phyloP scores from a whole-genome alignment of 441 rosid species.

The Erodium moschatum region DNA sequence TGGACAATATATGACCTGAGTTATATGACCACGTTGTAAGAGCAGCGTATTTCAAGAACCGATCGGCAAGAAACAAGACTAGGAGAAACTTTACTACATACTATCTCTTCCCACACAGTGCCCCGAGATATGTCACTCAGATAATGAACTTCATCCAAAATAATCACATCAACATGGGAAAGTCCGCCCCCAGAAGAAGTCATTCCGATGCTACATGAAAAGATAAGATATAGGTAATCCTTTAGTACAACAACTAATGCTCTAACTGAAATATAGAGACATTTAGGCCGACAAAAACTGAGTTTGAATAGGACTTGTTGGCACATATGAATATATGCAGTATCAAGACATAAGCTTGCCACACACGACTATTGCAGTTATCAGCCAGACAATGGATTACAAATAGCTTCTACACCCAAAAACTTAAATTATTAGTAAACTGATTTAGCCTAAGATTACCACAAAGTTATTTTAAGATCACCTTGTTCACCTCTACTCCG shows the following conservation, averaged over 20 bases:
- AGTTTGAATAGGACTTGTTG: neutral
- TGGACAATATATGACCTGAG: conserved; percentile 85
- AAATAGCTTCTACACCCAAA: neutral
- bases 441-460: neutral
- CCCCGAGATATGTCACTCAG: conserved; percentile 92
- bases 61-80: conserved; percentile 10
- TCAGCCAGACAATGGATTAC: neutral
- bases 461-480: neutral
- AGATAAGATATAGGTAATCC: conserved; percentile 14
- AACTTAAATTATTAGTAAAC: neutral
- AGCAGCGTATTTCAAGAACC: conserved; percentile 6
- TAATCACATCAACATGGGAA: conserved; percentile 76
- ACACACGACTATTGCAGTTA: neutral
- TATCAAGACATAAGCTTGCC: neutral
- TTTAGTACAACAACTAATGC: conserved; percentile 17
- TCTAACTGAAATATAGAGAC: neutral
- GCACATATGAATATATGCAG: neutral
- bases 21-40: conserved; percentile 16
- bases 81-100: conserved; percentile 33
- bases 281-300: conserved; percentile 7
- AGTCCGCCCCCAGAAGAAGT: conserved; percentile 79
- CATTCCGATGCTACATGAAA: conserved; percentile 71
- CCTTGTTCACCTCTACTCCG: neutral
- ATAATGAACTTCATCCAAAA: conserved; percentile 97
- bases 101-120: conserved; percentile 98